Percentiles rank a stretch among this genome's conserved stretches.
Evolutionary conservation across 345 rosid species (phyloP).

Genomic region (Passiflora organensis): DNA sequence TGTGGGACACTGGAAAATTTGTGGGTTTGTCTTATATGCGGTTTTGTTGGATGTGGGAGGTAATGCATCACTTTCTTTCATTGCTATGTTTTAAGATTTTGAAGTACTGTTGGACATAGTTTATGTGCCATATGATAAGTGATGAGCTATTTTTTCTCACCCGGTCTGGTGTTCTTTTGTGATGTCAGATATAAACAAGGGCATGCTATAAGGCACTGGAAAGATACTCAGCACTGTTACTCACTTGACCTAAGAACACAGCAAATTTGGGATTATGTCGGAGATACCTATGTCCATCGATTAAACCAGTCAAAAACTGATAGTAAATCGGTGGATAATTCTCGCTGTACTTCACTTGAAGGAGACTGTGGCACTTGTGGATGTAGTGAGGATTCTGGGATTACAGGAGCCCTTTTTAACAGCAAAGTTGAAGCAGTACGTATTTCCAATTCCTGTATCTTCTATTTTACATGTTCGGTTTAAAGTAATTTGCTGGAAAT

Average conservation of each 20-base stretch:
- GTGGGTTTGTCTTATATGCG: slow-evolving; percentile 90
- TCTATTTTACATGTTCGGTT: slow-evolving; percentile 1
- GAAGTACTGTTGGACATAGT: not conserved
- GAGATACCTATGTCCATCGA: slow-evolving; percentile 88
- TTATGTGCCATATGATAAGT: slow-evolving; percentile 7
- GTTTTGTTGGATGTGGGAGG: slow-evolving; percentile 98
- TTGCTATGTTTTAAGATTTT: slow-evolving; percentile 5
- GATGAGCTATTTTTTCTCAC: not conserved
- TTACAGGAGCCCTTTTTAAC: slow-evolving; percentile 62
- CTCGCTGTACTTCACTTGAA: slow-evolving; percentile 49
- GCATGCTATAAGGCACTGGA: slow-evolving; percentile 87
- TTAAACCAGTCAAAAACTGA: slow-evolving; percentile 87
- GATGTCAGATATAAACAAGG: slow-evolving; percentile 82
- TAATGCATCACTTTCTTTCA: slow-evolving; percentile 18
- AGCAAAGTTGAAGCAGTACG: slow-evolving; percentile 93
- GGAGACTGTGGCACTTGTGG: slow-evolving; percentile 63
- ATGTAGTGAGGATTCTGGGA: slow-evolving; percentile 73
- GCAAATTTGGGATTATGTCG: slow-evolving; percentile 97
- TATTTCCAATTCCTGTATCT: slow-evolving; percentile 7
- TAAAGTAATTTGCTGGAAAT: no score
- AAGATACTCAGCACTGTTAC: slow-evolving; percentile 82
- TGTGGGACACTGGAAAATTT: slow-evolving; percentile 77
- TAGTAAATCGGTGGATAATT: slow-evolving; percentile 57
- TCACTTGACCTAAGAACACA: slow-evolving; percentile 84
- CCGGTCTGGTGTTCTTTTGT: slow-evolving; percentile 1